Percentiles rank a stretch among this genome's conserved stretches.
phyloP scores from a whole-genome alignment of 116 monocot species.

The Phalaenopsis hybrid region DNA sequence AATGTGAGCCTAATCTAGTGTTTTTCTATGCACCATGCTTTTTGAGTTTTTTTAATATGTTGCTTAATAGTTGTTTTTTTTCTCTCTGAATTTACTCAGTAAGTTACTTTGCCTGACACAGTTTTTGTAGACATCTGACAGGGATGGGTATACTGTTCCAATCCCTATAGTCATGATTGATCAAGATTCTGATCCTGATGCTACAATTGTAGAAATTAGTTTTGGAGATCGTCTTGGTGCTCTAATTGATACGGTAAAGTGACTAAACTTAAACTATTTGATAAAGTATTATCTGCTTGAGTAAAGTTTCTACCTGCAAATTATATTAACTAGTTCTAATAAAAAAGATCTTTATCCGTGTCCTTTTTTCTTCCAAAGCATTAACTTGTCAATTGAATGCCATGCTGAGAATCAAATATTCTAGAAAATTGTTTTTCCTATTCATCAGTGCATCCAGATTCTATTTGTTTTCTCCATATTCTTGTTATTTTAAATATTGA shows the following conservation, averaged over 20 bases:
- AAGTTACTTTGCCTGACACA: neutral
- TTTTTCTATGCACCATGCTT: neutral
- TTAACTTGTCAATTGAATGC: neutral
- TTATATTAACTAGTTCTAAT: neutral
- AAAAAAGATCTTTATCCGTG: neutral
- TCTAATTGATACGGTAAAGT: conserved; percentile 74
- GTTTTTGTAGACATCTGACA: conserved; percentile 30
- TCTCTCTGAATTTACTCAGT: neutral
- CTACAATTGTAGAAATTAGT: conserved; percentile 81
- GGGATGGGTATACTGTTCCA: conserved; percentile 52
- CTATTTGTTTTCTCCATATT: neutral
- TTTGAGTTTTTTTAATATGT: neutral
- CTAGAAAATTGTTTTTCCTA: neutral
- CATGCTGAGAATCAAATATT: neutral
- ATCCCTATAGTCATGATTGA: conserved; percentile 77
- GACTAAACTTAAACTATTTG: neutral
- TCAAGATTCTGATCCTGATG: conserved; percentile 83
- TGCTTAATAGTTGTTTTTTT: neutral
- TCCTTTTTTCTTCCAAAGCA: neutral
- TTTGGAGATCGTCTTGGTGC: conserved; percentile 96
- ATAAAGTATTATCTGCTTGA: neutral
- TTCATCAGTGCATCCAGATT: neutral
- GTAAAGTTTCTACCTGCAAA: neutral
- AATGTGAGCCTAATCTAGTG: neutral
- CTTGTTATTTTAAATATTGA: neutral